phyloP scores from a whole-genome alignment of 306 rosid species.

The Carpinus viminea region DNA sequence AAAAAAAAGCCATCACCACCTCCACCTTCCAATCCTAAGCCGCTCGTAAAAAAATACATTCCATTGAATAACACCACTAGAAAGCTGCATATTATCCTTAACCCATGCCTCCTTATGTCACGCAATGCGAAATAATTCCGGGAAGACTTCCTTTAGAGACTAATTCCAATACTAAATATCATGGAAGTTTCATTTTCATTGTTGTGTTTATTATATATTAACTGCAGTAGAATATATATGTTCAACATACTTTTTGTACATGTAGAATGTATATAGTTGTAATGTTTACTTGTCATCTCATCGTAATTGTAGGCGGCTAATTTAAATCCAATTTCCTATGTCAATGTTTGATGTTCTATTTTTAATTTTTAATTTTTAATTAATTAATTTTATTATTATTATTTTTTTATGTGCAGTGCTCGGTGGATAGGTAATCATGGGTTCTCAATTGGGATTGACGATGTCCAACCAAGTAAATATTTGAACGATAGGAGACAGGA shows the following conservation, averaged over 20 bases:
- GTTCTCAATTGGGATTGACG: slow-evolving; percentile 93
- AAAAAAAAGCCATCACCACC: too few species aligned
- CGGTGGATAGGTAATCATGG: slow-evolving; percentile 99
- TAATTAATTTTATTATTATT: too few species aligned
- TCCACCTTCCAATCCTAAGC: too few species aligned
- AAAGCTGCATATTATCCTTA: too few species aligned
- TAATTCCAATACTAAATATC: too few species aligned
- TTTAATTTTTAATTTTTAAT: too few species aligned
- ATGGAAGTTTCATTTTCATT: too few species aligned
- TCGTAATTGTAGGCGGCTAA: not conserved
- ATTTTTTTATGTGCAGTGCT: slow-evolving; percentile 72
- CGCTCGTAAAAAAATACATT: too few species aligned
- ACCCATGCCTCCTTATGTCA: too few species aligned
- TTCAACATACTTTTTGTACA: not conserved
- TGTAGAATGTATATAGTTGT: not conserved
- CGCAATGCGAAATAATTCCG: too few species aligned
- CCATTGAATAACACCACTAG: too few species aligned
- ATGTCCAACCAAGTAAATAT: slow-evolving; percentile 76
- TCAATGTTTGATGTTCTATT: not conserved
- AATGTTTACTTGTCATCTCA: not conserved
- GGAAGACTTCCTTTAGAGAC: too few species aligned
- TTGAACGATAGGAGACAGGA: slow-evolving; percentile 53
- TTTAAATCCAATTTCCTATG: not conserved
- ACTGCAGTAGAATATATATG: not conserved
- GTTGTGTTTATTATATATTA: not conserved